These are phyloP conservation scores for Monosporascus ibericus DNA, from an alignment of 2,329 filamentous ascomycete species.

Conservation along the genomic window DNA sequence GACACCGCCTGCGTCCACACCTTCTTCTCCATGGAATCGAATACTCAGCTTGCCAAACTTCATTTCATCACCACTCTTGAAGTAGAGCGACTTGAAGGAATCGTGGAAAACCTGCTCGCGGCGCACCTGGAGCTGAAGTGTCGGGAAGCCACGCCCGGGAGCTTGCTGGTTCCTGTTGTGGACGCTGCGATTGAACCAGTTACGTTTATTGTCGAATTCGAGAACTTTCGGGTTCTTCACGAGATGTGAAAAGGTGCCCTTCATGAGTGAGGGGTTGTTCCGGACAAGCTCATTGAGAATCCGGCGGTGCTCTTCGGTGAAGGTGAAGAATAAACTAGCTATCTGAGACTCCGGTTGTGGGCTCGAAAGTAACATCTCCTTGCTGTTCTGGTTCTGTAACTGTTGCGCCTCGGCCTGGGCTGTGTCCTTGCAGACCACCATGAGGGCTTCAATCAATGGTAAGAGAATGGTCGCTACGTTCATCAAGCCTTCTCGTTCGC, in stretches of 20 bases:
- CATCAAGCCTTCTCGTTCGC: slow-evolving; percentile 88
- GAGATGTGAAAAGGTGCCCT: slow-evolving; percentile 88
- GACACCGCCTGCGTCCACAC: slow-evolving; percentile 94
- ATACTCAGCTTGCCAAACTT: slow-evolving; percentile 99
- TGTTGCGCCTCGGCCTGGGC: slow-evolving; percentile 62
- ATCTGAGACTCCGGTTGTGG: slow-evolving; percentile 75
- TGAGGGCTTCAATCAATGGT: slow-evolving; percentile 89
- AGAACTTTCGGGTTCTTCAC: slow-evolving; percentile 99
- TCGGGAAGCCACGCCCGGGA: slow-evolving; percentile 53
- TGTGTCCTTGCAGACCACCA: slow-evolving; percentile 99
- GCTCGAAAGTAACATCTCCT: slow-evolving; percentile 68
- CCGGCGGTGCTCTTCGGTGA: slow-evolving; percentile 95
- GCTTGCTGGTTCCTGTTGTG: slow-evolving; percentile 70
- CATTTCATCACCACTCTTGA: slow-evolving; percentile 94
- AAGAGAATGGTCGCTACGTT: slow-evolving; percentile 94
- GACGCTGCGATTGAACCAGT: slow-evolving; percentile 93
- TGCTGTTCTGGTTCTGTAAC: slow-evolving; percentile 40
- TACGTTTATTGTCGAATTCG: slow-evolving; percentile 99
- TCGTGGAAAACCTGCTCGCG: slow-evolving; percentile 96
- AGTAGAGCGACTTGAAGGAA: slow-evolving; percentile 97
- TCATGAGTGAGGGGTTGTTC: slow-evolving; percentile 97
- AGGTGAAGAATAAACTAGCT: slow-evolving; percentile 90
- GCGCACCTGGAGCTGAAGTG: slow-evolving; percentile 80
- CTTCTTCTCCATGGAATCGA: slow-evolving; percentile 93
- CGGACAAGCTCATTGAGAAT: slow-evolving; percentile 97